A percentile compares a stretch with the other conserved stretches of the same genome.
These are phyloP conservation scores for Aspergillus versicolor DNA, from an alignment of 2,329 filamentous ascomycete genomes.

Conservation along the genomic window DNA sequence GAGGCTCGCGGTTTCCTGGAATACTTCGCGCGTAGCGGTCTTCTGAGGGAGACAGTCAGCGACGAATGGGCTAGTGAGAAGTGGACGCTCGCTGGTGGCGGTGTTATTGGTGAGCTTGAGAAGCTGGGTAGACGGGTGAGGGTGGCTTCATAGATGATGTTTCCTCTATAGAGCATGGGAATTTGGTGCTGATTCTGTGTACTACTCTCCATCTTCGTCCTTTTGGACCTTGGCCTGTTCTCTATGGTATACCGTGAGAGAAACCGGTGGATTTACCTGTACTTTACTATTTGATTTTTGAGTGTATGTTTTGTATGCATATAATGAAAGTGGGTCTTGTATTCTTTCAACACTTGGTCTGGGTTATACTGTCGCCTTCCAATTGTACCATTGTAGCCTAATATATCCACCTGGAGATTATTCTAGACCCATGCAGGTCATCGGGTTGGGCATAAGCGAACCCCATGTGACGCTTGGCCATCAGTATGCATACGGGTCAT, in stretches of 20 bases:
- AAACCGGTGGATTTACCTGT: slow-evolving; percentile 29
- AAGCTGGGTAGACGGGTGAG: slow-evolving; percentile 55
- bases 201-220: neutral
- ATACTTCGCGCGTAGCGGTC: slow-evolving; percentile 86
- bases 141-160: slow-evolving; percentile 24
- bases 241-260: slow-evolving; percentile 12
- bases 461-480: neutral
- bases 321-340: slow-evolving; percentile 28
- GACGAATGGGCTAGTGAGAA: slow-evolving; percentile 73
- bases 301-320: slow-evolving; percentile 32
- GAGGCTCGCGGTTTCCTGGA: slow-evolving; percentile 83
- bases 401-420: neutral
- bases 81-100: slow-evolving; percentile 79
- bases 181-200: neutral
- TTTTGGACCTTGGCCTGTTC: neutral
- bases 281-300: slow-evolving; percentile 30
- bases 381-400: no score
- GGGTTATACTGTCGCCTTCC: no score
- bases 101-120: slow-evolving; percentile 84
- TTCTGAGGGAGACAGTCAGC: slow-evolving; percentile 69
- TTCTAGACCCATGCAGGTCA: neutral
- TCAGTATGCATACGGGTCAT: neutral
- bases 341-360: neutral
- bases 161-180: neutral
- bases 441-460: neutral